Base-by-base conservation (phyloP, 371 early-diverging fungal genomes). In the Actinomortierella ambigua region DNA sequence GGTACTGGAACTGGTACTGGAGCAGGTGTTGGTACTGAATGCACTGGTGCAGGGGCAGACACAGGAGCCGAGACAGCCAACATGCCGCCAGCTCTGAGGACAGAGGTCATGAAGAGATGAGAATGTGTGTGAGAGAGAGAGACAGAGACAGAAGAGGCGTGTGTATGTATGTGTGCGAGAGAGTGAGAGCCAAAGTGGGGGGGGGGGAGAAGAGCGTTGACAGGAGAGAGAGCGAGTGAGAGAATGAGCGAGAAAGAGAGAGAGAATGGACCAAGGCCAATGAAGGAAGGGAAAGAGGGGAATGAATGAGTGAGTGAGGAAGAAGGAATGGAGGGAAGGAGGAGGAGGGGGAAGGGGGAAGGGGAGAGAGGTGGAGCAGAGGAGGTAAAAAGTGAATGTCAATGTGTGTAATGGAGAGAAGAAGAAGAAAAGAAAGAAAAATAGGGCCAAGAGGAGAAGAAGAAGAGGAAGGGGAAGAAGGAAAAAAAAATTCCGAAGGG, bases 41-140 rank as follows among this genome's bases (percentile, higher is more conserved):
- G 47, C 1, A 52, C 59, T 18, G 65, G 70, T 26, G 14, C 59
- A 47, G 55, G 63, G 17, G 61, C 50, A 8, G 65, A 61, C 14
- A 64, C 53, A 11, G 69, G 34, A 11, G 60, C 47, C 2, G 68
- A 44, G 42, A 27, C 3, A 1, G 57, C 24, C 34, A 6, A 11
- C 34, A 34, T 34, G 34, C 34, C 11, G 34, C 11, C 34, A 11
- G 34, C 11, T 4, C 34, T 34, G 34, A 34, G 34, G 34, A 34
- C 34, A 34, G 34, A 34, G 4, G 34, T 34, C 34, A 34, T 34
- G 34, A 34, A 4, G 11, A 34, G n/a, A n/a, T n/a, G n/a, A n/a
- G n/a, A n/a, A n/a, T n/a, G n/a, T n/a, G n/a, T n/a, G n/a, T n/a
- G n/a, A n/a, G 28, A 23, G 17, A 20, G 55, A 55, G 17, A 20